A percentile compares a stretch with the other conserved stretches of the same genome.
These are phyloP conservation scores for Daedaleopsis nitida DNA, from an alignment of 768 basidiomycete species.

Conservation along the genomic window DNA sequence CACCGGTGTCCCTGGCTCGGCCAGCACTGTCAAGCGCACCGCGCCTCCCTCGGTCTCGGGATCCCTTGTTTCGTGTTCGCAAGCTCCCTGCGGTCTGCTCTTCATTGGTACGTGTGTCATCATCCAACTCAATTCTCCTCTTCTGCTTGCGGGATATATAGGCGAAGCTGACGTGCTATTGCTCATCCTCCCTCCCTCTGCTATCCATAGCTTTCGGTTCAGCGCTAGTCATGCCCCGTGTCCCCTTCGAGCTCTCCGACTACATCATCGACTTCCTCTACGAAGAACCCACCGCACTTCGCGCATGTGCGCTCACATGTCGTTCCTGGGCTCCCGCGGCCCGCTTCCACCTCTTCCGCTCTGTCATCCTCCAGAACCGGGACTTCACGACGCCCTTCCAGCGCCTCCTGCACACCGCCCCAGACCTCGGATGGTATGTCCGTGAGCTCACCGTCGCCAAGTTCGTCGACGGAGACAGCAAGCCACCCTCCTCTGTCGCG, in stretches of 20 bases:
- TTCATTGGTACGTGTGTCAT: background rate
- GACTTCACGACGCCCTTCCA: slow-evolving; percentile 13
- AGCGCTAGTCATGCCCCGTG: slow-evolving; percentile 16
- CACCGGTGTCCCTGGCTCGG: background rate
- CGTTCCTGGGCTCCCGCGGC: slow-evolving; percentile 32
- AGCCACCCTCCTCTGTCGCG: background rate
- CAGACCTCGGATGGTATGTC: slow-evolving; percentile 24
- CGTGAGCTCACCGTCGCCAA: slow-evolving; percentile 23
- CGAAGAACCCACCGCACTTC: slow-evolving; percentile 27
- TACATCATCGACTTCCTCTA: slow-evolving; percentile 37
- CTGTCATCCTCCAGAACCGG: slow-evolving; percentile 21
- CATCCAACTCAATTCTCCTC: background rate
- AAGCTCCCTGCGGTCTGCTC: background rate
- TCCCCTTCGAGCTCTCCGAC: slow-evolving; percentile 40
- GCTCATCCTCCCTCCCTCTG: background rate
- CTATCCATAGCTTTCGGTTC: background rate
- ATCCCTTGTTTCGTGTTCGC: background rate
- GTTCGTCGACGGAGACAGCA: background rate
- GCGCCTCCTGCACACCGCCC: slow-evolving; percentile 21
- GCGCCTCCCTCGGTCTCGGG: background rate
- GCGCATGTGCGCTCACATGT: slow-evolving; percentile 27
- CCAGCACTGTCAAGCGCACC: background rate
- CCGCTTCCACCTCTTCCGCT: slow-evolving; percentile 31
- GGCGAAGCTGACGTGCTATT: background rate
- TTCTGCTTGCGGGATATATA: background rate